phyloP scores from a whole-genome alignment of 768 basidiomycete species.

The Rhodosporidiobolus odoratus region DNA sequence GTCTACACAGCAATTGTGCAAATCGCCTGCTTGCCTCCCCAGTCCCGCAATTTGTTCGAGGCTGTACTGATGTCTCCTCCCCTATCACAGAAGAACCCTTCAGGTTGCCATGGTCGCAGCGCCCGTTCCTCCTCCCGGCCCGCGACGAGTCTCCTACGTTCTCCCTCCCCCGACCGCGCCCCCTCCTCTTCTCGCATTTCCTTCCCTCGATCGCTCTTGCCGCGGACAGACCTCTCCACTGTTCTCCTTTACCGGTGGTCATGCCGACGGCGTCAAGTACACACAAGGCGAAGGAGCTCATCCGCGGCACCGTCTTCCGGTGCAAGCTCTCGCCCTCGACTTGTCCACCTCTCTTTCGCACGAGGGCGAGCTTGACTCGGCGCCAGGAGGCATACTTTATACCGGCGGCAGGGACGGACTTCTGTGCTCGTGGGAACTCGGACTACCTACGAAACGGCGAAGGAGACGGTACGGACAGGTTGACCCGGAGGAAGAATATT shows the following conservation, averaged over 20 bases:
- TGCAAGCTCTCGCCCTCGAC: slow-evolving; percentile 41
- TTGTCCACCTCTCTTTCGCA: slow-evolving; percentile 31
- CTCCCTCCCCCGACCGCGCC: slow-evolving; percentile 20
- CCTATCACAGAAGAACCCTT: background rate
- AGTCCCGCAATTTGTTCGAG: background rate
- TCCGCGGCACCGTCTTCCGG: slow-evolving; percentile 38
- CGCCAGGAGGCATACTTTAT: slow-evolving; percentile 40
- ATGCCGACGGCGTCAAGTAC: slow-evolving; percentile 6
- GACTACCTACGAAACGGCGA: slow-evolving; percentile 32
- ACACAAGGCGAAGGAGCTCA: slow-evolving; percentile 11
- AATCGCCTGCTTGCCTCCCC: no score
- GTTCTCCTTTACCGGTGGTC: slow-evolving; percentile 4
- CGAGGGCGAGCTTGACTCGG: slow-evolving; percentile 17
- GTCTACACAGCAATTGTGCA: no score
- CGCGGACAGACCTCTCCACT: slow-evolving; percentile 17
- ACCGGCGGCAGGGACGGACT: slow-evolving; percentile 41
- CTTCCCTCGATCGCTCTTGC: background rate
- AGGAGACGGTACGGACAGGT: slow-evolving; percentile 5
- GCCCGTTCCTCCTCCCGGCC: slow-evolving; percentile 12
- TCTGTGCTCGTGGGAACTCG: slow-evolving; percentile 41
- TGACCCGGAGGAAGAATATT: slow-evolving; percentile 8
- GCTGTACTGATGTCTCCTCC: background rate
- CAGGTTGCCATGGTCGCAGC: slow-evolving; percentile 12
- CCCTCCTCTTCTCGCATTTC: slow-evolving; percentile 32
- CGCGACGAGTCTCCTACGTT: slow-evolving; percentile 34